These are phyloP conservation scores for Monosporascus sp. DNA, from an alignment of 2,329 filamentous ascomycete genomes.

Conservation along the genomic window DNA sequence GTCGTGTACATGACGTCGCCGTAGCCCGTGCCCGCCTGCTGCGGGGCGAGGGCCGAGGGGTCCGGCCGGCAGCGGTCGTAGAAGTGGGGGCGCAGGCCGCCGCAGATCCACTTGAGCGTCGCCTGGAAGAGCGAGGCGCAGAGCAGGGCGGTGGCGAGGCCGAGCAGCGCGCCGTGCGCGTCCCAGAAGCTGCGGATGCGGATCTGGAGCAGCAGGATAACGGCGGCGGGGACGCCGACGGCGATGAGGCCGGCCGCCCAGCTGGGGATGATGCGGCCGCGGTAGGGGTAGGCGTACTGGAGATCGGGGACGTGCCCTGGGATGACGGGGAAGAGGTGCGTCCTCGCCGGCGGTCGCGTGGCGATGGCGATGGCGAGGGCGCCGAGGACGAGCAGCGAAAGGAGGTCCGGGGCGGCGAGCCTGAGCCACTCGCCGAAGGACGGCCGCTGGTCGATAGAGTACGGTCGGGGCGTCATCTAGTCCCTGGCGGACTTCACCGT, in stretches of 20 bases:
- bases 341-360: conserved; percentile 5
- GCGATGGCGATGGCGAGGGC: neutral
- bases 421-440: neutral
- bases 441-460: neutral
- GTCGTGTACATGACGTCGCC: conserved; percentile 32
- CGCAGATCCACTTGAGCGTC: conserved; percentile 61
- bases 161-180: conserved; percentile 57
- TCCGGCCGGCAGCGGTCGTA: conserved; percentile 59
- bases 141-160: conserved; percentile 55
- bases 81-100: conserved; percentile 59
- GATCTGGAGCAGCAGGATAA: conserved; percentile 54
- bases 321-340: conserved; percentile 60
- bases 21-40: conserved; percentile 44
- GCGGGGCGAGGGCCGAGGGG: conserved; percentile 29
- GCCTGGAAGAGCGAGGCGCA: conserved; percentile 59
- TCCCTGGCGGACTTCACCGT: neutral
- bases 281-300: conserved; percentile 58
- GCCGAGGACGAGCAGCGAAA: neutral
- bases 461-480: neutral
- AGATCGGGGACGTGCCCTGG: conserved; percentile 53
- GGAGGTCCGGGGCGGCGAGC: neutral
- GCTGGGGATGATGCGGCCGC: conserved; percentile 57
- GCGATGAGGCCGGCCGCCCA: conserved; percentile 53
- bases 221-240: conserved; percentile 49
- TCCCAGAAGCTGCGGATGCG: conserved; percentile 54